Evolutionary conservation across 192 early-diverging fungal genomes (phyloP).

Genomic region (Linnemannia schmuckeri): DNA sequence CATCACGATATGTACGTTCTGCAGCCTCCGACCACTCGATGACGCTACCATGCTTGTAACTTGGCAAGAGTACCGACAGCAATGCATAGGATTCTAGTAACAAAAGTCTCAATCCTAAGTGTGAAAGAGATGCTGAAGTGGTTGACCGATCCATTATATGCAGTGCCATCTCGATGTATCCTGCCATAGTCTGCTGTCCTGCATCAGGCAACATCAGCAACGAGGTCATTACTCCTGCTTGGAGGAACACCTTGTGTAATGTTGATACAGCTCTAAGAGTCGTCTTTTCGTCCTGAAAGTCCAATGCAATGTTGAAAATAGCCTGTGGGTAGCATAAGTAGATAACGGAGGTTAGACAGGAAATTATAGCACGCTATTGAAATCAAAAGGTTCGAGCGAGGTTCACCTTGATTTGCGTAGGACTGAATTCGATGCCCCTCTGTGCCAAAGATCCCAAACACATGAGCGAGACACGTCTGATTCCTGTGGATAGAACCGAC

Average conservation of each 20-base stretch:
- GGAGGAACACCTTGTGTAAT: slow-evolving; percentile 38
- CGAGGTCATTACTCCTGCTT: slow-evolving; percentile 24
- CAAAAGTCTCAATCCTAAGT: slow-evolving; percentile 2
- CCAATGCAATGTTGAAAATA: slow-evolving; percentile 29
- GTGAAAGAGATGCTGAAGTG: not conserved
- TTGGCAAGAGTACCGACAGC: slow-evolving; percentile 22
- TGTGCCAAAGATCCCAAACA: slow-evolving; percentile 37
- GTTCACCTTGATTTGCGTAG: slow-evolving; percentile 37
- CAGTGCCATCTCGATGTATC: slow-evolving; percentile 23
- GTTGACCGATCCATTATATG: slow-evolving; percentile 19
- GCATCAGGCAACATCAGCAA: slow-evolving; percentile 3
- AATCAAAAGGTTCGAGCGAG: not conserved
- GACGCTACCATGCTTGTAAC: not conserved
- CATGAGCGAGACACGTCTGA: slow-evolving; percentile 40
- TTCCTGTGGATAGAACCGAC: slow-evolving; percentile 9
- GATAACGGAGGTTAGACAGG: not conserved
- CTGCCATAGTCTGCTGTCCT: slow-evolving; percentile 13
- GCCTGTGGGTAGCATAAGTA: not conserved
- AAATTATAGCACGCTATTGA: not conserved
- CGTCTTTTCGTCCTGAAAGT: slow-evolving; percentile 33
- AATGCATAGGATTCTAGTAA: slow-evolving; percentile 32
- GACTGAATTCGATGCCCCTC: slow-evolving; percentile 42
- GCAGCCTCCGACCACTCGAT: not conserved
- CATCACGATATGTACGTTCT: slow-evolving; percentile 9
- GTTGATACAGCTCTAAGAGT: slow-evolving; percentile 23